Evolutionary conservation across 768 basidiomycete genomes (phyloP).

Genomic region (Cystobasidiopsis lactophilus): DNA sequence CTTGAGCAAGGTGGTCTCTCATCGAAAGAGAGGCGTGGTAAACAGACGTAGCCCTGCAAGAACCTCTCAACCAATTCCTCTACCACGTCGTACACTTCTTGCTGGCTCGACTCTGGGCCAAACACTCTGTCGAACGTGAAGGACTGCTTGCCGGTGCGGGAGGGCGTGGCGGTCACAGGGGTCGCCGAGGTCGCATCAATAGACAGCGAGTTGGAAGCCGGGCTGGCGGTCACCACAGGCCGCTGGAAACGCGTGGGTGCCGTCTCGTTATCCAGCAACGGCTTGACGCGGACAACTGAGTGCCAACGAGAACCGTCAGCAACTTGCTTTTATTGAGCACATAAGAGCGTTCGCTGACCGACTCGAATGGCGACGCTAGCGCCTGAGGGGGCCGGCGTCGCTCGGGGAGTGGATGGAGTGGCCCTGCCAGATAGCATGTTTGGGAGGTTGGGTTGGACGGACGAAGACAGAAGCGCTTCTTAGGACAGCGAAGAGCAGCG

Average conservation of each 20-base stretch:
- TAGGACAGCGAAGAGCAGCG: no score
- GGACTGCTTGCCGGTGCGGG: conserved; percentile 34
- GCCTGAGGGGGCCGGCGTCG: no score
- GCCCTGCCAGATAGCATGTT: no score
- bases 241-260: conserved; percentile 90
- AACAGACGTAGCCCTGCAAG: conserved; percentile 8
- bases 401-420: no score
- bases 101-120: conserved; percentile 60
- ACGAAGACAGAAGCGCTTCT: no score
- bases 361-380: no score
- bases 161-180: conserved; percentile 29
- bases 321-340: no score
- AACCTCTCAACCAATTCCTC: conserved; percentile 38
- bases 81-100: conserved; percentile 62
- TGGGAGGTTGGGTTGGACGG: no score
- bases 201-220: conserved; percentile 46
- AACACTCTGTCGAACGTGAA: conserved; percentile 93
- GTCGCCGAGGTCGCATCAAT: conserved; percentile 34
- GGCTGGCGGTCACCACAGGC: conserved; percentile 50
- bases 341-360: no score
- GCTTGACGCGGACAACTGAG: no score
- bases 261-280: background rate
- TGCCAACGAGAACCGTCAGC: no score
- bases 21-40: background rate
- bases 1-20: conserved; percentile 4